Percentiles rank a stretch among this genome's conserved stretches.
Evolutionary conservation across 345 rosid species (phyloP).

Genomic region (Bretschneidera sinensis): DNA sequence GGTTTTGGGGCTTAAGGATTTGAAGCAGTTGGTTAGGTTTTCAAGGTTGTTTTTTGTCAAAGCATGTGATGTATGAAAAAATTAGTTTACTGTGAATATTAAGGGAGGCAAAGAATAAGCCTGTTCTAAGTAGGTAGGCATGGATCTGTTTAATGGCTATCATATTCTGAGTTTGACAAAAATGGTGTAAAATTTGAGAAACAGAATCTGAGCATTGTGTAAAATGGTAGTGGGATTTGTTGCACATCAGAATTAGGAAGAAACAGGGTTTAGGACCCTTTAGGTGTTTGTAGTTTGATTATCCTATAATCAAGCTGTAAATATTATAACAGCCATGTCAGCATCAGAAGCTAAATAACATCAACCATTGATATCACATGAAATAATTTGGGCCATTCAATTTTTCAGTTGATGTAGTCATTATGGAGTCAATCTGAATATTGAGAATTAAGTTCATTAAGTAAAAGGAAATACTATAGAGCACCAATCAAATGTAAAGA

Average conservation of each 20-base stretch:
- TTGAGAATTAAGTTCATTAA: too few species aligned
- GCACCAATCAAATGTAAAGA: too few species aligned
- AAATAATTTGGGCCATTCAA: too few species aligned
- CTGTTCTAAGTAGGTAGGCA: conserved; percentile 30
- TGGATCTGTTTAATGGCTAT: conserved; percentile 26
- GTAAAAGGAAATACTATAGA: too few species aligned
- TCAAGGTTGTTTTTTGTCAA: conserved; percentile 13
- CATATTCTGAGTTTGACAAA: conserved; percentile 14
- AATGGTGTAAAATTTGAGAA: conserved; percentile 19
- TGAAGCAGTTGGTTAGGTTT: conserved; percentile 30
- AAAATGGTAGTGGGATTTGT: neutral
- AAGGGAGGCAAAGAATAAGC: conserved; percentile 22
- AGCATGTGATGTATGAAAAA: conserved; percentile 27
- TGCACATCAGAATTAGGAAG: neutral
- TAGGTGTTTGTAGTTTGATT: neutral
- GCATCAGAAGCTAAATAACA: too few species aligned
- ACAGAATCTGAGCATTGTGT: neutral
- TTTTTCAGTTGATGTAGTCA: too few species aligned
- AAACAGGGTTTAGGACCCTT: neutral
- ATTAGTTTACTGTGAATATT: conserved; percentile 25
- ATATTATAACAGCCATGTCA: too few species aligned
- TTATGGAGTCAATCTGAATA: too few species aligned
- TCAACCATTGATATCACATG: too few species aligned
- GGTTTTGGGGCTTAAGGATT: conserved; percentile 23
- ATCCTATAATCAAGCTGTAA: too few species aligned